A percentile compares a stretch with the other conserved stretches of the same genome.
phyloP scores from a whole-genome alignment of 169 alveolate genomes.

The Eimeria brunetti region DNA sequence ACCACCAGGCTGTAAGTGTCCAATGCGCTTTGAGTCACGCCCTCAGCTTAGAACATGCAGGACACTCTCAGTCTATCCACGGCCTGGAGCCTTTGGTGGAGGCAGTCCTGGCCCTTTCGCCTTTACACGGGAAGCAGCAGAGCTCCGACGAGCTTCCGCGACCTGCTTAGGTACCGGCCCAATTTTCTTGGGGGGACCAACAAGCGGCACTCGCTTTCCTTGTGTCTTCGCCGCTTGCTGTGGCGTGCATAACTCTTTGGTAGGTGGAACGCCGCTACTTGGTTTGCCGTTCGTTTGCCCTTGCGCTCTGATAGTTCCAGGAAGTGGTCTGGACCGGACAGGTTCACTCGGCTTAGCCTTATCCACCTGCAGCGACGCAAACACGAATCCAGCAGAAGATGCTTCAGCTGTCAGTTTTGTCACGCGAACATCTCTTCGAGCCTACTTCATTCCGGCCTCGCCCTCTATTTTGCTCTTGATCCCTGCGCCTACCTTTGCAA shows the following conservation, averaged over 20 bases:
- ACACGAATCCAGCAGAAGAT: not conserved
- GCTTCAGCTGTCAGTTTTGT: not conserved
- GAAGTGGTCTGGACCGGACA: not conserved
- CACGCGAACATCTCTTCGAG: not conserved
- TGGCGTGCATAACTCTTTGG: not conserved
- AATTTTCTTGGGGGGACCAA: not conserved
- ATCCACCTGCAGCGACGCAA: not conserved
- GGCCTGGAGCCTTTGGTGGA: constrained; percentile 12
- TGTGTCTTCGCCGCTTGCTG: not conserved
- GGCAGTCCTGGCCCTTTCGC: constrained; percentile 25
- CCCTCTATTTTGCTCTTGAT: not conserved
- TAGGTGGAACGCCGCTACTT: not conserved
- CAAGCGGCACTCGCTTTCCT: not conserved
- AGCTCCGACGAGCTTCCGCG: not conserved
- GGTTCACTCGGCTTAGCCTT: not conserved
- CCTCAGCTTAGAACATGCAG: not conserved
- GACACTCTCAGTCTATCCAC: not conserved
- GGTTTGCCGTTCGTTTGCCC: not conserved
- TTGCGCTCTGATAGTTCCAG: not conserved
- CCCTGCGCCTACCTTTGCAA: constrained; percentile 28
- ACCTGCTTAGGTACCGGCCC: constrained; percentile 14
- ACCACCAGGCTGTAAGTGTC: not conserved
- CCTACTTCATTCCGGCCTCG: not conserved
- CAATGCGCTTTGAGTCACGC: not conserved
- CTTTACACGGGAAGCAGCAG: not conserved